Base-by-base conservation (phyloP, 306 rosid species). In the Vigna hirtella region DNA sequence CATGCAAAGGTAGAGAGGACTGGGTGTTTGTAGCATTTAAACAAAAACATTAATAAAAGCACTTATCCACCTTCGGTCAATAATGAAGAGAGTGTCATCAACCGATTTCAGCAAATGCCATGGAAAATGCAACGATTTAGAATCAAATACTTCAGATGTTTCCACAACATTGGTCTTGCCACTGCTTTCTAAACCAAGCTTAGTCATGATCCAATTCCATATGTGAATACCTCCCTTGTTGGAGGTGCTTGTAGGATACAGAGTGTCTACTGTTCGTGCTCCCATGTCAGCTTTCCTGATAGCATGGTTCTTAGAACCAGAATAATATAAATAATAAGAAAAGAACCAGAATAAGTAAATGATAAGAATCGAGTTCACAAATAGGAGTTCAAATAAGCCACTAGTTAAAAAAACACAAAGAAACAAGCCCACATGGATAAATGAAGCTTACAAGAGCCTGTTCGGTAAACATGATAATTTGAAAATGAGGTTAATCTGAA, bases 231-330 rank as follows among this genome's bases (percentile, higher is more conserved):
- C 76, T 86, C 81, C 89, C 79, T 82, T 91, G 45, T 34, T 69
- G 58, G 86, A 24, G 63, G 74, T 30, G 28, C 73, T 84, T 51
- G 78, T 61, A 16, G 98, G 98, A 84, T 78, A 83, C 73, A 94
- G 67, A 76, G 98, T 95, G 77, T 91, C 93, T 70, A 95, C 74
- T 48, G 75, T 53, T 59, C 97, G 90, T 72, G 82, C 78, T 72
- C 67, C 82, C 89, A 95, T 78, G 85, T 92, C 91, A 79, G 93
- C 98, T 86, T 85, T 95, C 89, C 98, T 87, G 68, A 95, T 88
- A 64, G 93, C 98, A 89, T 88, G 96, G 86, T 95, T 95, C 98
- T 95, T 50, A 80, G 63, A 66, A 88, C 83, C 67, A 66, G 64
- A 66, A 80, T 53, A 77, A 38, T 40, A 51, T 48, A 71, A 74